Evolutionary conservation across 2,329 filamentous ascomycete genomes (phyloP).

Genomic region (Alternaria sp.): DNA sequence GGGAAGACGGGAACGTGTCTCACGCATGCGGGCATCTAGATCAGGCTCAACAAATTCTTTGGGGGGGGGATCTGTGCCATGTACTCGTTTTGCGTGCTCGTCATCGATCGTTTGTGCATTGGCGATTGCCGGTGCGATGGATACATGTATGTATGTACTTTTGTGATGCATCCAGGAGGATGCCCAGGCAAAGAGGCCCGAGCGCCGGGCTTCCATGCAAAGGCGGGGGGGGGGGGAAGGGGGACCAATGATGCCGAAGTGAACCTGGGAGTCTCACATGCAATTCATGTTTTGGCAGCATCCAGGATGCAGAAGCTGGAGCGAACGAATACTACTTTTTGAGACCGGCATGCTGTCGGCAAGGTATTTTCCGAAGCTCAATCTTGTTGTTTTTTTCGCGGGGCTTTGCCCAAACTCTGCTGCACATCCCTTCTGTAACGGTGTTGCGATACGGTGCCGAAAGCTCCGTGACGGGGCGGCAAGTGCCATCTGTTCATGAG

Average conservation of each 20-base stretch:
- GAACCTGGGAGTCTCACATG: slow-evolving; percentile 4
- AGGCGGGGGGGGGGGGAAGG: slow-evolving; percentile 7
- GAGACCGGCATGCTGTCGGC: slow-evolving; percentile 8
- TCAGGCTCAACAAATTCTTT: slow-evolving; percentile 1
- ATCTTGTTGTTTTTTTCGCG: slow-evolving; percentile 3
- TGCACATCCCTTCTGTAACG: slow-evolving; percentile 10
- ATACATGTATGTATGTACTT: slow-evolving; percentile 3
- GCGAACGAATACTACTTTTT: slow-evolving; percentile 7
- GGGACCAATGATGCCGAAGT: slow-evolving; percentile 2
- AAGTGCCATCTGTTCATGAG: slow-evolving; percentile 29
- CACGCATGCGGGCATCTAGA: slow-evolving; percentile 6
- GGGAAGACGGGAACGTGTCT: slow-evolving; percentile 1
- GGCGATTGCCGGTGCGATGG: background rate
- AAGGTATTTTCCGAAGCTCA: slow-evolving; percentile 8
- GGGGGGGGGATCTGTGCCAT: background rate
- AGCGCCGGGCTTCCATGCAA: slow-evolving; percentile 3
- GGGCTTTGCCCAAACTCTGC: background rate
- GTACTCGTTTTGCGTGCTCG: background rate
- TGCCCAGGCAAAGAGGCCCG: background rate
- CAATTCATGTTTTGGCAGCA: slow-evolving; percentile 5
- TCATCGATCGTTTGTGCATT: slow-evolving; percentile 8
- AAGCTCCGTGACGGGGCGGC: slow-evolving; percentile 15
- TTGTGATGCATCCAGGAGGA: slow-evolving; percentile 5
- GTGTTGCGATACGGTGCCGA: slow-evolving; percentile 16
- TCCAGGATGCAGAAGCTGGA: slow-evolving; percentile 5